Evolutionary conservation across 805 yeast genomes (phyloP).

Genomic region (Priceomyces fermenticarens): DNA sequence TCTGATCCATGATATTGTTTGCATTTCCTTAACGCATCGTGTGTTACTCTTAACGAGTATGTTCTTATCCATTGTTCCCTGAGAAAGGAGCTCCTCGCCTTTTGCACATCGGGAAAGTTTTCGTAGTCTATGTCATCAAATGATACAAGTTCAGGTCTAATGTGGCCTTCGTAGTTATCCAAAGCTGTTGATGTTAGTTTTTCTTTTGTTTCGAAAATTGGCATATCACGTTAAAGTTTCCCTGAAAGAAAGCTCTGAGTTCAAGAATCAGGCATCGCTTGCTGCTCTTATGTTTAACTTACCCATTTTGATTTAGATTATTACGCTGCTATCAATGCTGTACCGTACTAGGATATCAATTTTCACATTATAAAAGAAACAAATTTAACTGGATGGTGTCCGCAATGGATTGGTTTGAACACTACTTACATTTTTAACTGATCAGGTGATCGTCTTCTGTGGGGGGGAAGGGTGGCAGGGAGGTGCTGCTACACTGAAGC

Average conservation of each 20-base stretch:
- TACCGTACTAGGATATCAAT: too few relatives aligned
- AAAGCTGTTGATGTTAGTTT: constrained; percentile 13
- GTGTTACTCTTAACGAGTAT: constrained; percentile 62
- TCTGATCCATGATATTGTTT: constrained; percentile 55
- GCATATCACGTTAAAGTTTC: too few relatives aligned
- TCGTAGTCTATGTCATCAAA: constrained; percentile 80
- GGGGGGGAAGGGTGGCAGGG: too few relatives aligned
- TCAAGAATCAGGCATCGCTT: too few relatives aligned
- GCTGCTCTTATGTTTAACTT: background rate
- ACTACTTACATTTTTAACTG: constrained; percentile 1
- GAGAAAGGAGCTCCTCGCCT: constrained; percentile 74
- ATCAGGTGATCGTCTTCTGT: background rate
- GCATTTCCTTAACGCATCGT: constrained; percentile 75
- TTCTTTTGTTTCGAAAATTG: too few relatives aligned
- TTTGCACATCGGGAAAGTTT: constrained; percentile 56
- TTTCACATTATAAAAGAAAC: constrained; percentile 20
- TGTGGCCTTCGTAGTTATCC: constrained; percentile 39
- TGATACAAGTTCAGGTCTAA: constrained; percentile 69
- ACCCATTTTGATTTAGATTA: background rate
- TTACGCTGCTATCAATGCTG: too few relatives aligned
- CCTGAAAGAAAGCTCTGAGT: too few relatives aligned
- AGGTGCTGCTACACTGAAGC: too few relatives aligned
- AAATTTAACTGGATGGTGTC: constrained; percentile 27
- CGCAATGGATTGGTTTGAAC: background rate
- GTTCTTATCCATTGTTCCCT: constrained; percentile 79